phyloP scores from a whole-genome alignment of 1,284 basidiomycete species.

The Microbotryum silenes-acaulis region DNA sequence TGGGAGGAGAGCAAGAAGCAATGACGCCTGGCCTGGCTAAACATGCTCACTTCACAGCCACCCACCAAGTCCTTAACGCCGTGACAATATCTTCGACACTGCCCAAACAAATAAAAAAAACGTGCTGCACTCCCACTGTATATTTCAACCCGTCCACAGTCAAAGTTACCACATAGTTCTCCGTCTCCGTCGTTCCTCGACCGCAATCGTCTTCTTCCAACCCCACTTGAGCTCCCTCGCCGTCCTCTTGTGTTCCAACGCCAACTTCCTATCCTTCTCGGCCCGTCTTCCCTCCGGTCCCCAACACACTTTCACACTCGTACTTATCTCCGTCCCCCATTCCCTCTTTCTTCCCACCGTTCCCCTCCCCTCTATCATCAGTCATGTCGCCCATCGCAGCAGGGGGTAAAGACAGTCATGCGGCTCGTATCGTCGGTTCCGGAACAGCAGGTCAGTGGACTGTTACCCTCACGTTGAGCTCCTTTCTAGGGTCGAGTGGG shows the following conservation, averaged over 20 bases:
- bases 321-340: too few species aligned
- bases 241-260: constrained; percentile 2
- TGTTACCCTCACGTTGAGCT: neutral
- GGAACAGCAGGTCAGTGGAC: constrained; percentile 68
- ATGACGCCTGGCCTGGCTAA: neutral
- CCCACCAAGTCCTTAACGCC: neutral
- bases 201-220: constrained; percentile 26
- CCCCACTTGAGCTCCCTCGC: constrained; percentile 15
- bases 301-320: too few species aligned
- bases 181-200: constrained; percentile 24
- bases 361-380: neutral
- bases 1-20: too few species aligned
- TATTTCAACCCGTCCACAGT: neutral
- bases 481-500: neutral
- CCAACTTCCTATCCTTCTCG: constrained; percentile 6
- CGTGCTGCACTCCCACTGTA: neutral
- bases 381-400: constrained; percentile 48
- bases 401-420: constrained; percentile 75
- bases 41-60: neutral
- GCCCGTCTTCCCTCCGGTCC: constrained; percentile 11
- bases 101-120: neutral
- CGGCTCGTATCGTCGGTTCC: constrained; percentile 84
- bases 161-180: constrained; percentile 17
- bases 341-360: neutral
- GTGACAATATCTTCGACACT: too few species aligned